A percentile compares a stretch with the other conserved stretches of the same genome.
These are phyloP conservation scores for Catharanthus roseus DNA, from an alignment of 257 asterid species.

Conservation along the genomic window DNA sequence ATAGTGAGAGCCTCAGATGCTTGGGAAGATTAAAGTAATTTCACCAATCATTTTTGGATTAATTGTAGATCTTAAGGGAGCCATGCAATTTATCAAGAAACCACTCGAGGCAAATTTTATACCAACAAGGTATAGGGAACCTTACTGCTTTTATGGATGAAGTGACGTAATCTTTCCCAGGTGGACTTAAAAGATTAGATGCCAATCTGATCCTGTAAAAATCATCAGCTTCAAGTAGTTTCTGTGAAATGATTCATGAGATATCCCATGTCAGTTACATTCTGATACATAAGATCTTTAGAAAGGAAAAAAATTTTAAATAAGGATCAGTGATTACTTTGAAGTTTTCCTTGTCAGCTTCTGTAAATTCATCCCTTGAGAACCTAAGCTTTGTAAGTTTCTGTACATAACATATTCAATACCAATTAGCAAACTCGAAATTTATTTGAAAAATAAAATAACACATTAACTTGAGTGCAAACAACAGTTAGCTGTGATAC, in stretches of 20 bases:
- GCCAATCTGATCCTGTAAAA: conserved; percentile 82
- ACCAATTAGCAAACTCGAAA: neutral
- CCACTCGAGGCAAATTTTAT: neutral
- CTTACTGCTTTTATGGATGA: conserved; percentile 92
- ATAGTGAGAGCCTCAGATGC: neutral
- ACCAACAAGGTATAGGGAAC: conserved; percentile 2
- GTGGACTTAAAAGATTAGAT: conserved; percentile 62
- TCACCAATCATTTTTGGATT: neutral
- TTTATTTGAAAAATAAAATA: neutral
- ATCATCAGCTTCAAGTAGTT: conserved; percentile 79
- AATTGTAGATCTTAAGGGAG: neutral
- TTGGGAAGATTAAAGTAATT: neutral
- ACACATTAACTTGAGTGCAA: neutral
- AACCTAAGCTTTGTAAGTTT: conserved; percentile 94
- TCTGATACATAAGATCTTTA: neutral
- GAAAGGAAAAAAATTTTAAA: neutral
- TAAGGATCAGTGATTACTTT: conserved; percentile 33
- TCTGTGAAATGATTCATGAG: conserved; percentile 41
- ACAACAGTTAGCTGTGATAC: neutral
- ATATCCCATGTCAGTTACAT: neutral
- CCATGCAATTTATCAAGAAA: neutral
- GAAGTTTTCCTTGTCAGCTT: conserved; percentile 65
- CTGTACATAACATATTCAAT: conserved; percentile 30
- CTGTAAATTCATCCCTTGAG: conserved; percentile 64
- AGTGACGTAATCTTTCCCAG: conserved; percentile 65